Evolutionary conservation across 148 eudicot species (phyloP).

Genomic region (Polygonum maritimum): DNA sequence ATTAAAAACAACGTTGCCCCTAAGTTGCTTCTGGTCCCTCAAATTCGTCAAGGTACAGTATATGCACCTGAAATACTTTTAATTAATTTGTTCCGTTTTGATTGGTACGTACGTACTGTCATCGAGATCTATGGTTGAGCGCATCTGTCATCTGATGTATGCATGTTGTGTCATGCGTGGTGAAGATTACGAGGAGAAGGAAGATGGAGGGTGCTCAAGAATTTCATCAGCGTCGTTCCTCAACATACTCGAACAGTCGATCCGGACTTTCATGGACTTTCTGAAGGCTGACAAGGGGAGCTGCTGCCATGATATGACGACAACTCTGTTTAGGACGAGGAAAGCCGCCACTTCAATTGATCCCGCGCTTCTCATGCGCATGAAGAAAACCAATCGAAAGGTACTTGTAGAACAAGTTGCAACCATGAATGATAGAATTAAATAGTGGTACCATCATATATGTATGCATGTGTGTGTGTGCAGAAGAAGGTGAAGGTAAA

Average conservation of each 20-base stretch:
- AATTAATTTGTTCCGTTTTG: no score
- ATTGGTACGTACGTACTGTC: no score
- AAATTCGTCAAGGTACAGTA: constrained; percentile 52
- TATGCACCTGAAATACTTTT: no score
- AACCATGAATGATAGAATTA: no score
- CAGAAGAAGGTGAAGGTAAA: constrained; percentile 71
- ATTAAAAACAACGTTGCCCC: constrained; percentile 51
- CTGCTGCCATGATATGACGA: constrained; percentile 40
- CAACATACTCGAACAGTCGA: constrained; percentile 78
- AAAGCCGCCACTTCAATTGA: not conserved
- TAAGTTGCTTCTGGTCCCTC: constrained; percentile 83
- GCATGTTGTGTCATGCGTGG: not conserved
- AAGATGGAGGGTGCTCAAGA: constrained; percentile 28
- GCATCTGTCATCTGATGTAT: not conserved
- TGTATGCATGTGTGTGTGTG: not conserved
- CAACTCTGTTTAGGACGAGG: constrained; percentile 28
- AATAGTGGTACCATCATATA: not conserved
- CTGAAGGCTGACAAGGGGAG: constrained; percentile 68
- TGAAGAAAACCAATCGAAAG: constrained; percentile 4
- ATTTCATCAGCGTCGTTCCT: constrained; percentile 9
- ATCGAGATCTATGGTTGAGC: no score
- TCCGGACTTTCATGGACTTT: constrained; percentile 77
- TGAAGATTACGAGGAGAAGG: constrained; percentile 52
- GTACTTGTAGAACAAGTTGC: constrained; percentile 2
- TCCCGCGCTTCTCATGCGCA: not conserved